Conservation (phyloP, 495 filamentous ascomycete species). For the Podospora conica region DNA sequence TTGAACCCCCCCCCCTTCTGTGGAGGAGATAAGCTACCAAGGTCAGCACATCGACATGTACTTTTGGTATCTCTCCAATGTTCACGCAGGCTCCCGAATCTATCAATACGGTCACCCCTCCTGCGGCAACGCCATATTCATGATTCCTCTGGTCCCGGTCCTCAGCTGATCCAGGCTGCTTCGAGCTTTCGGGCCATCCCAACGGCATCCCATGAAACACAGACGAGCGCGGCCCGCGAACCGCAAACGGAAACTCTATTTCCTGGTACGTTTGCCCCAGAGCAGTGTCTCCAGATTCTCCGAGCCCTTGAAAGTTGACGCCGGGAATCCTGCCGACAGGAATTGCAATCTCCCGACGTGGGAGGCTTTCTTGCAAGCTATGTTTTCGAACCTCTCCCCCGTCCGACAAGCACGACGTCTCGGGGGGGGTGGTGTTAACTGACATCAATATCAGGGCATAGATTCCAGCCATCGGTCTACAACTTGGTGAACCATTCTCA, state of each 20-base stretch:
- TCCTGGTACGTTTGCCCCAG: neutral
- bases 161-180: neutral
- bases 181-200: neutral
- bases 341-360: neutral
- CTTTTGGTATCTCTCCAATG: neutral
- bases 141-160: neutral
- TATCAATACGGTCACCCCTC: neutral
- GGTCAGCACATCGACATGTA: neutral
- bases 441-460: neutral
- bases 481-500: neutral
- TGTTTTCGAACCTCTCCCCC: neutral
- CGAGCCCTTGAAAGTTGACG: neutral
- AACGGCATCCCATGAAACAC: neutral
- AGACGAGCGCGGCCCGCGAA: neutral
- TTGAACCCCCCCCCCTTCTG: neutral
- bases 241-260: neutral
- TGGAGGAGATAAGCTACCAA: neutral
- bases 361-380: neutral
- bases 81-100: neutral
- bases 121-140: neutral
- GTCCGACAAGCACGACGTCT: neutral
- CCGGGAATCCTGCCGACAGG: neutral
- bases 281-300: neutral
- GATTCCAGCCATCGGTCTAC: neutral
- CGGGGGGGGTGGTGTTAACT: neutral